Conservation (phyloP, 129 eudicot species). For the Lactuca saligna region DNA sequence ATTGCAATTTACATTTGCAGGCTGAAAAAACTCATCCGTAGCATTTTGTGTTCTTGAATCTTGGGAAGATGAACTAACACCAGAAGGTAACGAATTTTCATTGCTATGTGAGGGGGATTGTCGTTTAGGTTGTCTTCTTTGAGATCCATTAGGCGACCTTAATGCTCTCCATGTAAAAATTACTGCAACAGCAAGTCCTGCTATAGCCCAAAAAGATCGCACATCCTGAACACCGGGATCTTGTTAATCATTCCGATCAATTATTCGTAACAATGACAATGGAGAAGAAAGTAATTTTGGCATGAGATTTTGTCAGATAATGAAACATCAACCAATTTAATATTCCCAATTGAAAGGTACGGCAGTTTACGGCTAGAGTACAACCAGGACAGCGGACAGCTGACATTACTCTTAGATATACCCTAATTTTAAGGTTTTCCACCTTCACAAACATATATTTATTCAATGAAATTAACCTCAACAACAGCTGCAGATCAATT, state of each 20-base stretch:
- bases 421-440: conserved; percentile 14
- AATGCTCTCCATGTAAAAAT: conserved; percentile 72
- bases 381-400: conserved; percentile 3
- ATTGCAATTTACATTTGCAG: conserved; percentile 47
- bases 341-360: neutral
- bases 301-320: neutral
- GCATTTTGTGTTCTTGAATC: conserved; percentile 58
- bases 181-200: conserved; percentile 82
- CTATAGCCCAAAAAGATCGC: conserved; percentile 67
- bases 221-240: conserved; percentile 49
- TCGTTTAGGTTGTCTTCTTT: conserved; percentile 63
- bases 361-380: neutral
- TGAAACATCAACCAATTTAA: neutral
- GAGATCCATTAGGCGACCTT: conserved; percentile 67
- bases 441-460: conserved; percentile 2
- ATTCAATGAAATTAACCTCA: neutral
- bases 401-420: neutral
- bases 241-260: neutral
- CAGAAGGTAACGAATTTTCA: conserved; percentile 35
- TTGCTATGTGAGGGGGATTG: conserved; percentile 50
- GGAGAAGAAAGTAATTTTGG: neutral
- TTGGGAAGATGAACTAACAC: conserved; percentile 46
- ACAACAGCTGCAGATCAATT: neutral
- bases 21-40: conserved; percentile 62
- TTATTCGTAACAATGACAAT: neutral